These are phyloP conservation scores for Penicillium canescens DNA, from an alignment of 495 filamentous ascomycete genomes.

Conservation along the genomic window DNA sequence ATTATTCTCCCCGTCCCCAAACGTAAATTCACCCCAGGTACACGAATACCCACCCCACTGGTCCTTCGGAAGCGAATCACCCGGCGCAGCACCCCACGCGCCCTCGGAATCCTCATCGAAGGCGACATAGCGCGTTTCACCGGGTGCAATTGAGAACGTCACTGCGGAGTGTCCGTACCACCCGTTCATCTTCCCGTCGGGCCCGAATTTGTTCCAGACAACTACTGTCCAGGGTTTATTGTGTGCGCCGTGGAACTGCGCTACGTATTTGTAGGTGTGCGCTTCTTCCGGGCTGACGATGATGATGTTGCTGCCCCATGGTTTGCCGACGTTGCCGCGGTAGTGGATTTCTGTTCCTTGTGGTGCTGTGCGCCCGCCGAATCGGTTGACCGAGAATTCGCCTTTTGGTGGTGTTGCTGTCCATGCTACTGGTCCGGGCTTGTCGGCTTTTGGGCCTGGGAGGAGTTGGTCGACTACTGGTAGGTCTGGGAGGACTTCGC, in stretches of 20 bases:
- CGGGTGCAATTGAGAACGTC: conserved; percentile 42
- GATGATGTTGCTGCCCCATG: conserved; percentile 57
- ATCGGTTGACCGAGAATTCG: conserved; percentile 23
- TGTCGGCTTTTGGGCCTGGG: background rate
- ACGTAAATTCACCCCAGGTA: conserved; percentile 49
- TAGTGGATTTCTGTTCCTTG: conserved; percentile 33
- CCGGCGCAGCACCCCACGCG: conserved; percentile 37
- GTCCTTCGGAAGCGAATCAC: conserved; percentile 33
- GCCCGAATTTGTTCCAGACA: conserved; percentile 57
- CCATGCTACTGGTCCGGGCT: conserved; percentile 19
- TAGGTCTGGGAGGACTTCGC: conserved; percentile 9
- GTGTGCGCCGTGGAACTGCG: conserved; percentile 41
- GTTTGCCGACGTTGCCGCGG: conserved; percentile 49
- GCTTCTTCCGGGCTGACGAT: conserved; percentile 34
- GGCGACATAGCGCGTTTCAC: conserved; percentile 45
- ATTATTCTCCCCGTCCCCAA: conserved; percentile 35
- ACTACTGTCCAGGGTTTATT: conserved; percentile 39
- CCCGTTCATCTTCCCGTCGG: conserved; percentile 40
- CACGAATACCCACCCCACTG: conserved; percentile 38
- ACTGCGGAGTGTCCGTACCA: conserved; percentile 48
- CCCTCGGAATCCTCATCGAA: conserved; percentile 50
- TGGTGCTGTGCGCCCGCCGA: conserved; percentile 30
- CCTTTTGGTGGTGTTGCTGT: conserved; percentile 23
- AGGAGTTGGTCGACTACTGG: conserved; percentile 10
- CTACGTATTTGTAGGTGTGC: conserved; percentile 47